Percentiles rank a stretch among this genome's conserved stretches.
phyloP scores from a whole-genome alignment of 78 protist species.

The Speleostelium caveatum region DNA sequence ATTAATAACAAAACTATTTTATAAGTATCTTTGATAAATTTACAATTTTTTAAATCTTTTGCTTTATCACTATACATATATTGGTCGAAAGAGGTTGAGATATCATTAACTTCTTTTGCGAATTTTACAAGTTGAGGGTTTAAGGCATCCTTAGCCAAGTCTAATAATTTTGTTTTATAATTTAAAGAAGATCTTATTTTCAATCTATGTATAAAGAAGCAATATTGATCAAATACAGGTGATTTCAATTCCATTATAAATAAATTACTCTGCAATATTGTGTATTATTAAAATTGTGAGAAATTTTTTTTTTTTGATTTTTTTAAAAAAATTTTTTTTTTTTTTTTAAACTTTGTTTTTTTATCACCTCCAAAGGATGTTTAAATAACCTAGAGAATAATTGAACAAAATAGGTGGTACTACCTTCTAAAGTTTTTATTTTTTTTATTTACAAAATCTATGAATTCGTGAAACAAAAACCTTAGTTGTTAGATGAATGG shows the following conservation, averaged over 20 bases:
- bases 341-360: too few relatives aligned
- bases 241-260: conserved; percentile 1
- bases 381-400: too few relatives aligned
- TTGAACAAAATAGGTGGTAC: too few relatives aligned
- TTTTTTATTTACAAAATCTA: too few relatives aligned
- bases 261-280: not conserved
- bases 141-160: conserved; percentile 9
- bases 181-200: conserved; percentile 23
- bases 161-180: conserved; percentile 14
- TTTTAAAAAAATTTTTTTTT: too few relatives aligned
- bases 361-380: too few relatives aligned
- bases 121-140: conserved; percentile 32
- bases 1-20: not conserved
- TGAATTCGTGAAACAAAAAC: too few relatives aligned
- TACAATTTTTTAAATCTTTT: conserved; percentile 45
- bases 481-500: too few relatives aligned
- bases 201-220: conserved; percentile 55
- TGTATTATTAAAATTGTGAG: too few relatives aligned
- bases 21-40: not conserved
- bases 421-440: too few relatives aligned
- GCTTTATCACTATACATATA: conserved; percentile 28
- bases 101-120: conserved; percentile 40
- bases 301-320: too few relatives aligned
- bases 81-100: conserved; percentile 5
- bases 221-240: conserved; percentile 57